Percentiles rank a stretch among this genome's conserved stretches.
Evolutionary conservation across 23 red algal species (phyloP).

Genomic region (Cyanidioschyzon merolae): DNA sequence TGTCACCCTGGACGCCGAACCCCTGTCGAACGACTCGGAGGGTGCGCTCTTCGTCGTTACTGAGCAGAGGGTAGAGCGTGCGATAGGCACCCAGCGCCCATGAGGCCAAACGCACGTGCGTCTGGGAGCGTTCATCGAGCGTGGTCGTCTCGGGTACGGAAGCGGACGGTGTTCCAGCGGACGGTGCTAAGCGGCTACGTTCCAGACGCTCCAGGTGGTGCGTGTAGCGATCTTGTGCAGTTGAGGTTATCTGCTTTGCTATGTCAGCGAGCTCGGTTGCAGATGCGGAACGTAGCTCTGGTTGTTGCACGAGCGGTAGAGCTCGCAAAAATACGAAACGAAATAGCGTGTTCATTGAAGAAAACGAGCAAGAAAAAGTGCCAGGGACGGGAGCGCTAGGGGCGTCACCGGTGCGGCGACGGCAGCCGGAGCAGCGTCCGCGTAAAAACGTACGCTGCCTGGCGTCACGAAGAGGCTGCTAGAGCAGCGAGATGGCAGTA

Average conservation of each 20-base stretch:
- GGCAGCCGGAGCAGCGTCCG: too few species aligned
- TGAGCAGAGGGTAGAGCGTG: slow-evolving; percentile 38
- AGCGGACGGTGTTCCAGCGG: neutral
- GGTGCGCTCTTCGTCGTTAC: slow-evolving; percentile 27
- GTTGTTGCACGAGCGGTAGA: neutral
- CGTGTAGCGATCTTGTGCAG: neutral
- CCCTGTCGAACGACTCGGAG: slow-evolving; percentile 36
- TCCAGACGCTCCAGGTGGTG: neutral
- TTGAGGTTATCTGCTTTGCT: neutral
- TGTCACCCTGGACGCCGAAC: slow-evolving; percentile 26
- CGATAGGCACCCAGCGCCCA: slow-evolving; percentile 62
- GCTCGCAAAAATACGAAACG: neutral
- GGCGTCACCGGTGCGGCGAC: too few species aligned
- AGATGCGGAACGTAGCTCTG: neutral
- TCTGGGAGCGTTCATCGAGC: slow-evolving; percentile 38
- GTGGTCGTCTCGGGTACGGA: neutral
- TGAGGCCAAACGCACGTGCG: slow-evolving; percentile 37
- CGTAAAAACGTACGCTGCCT: too few species aligned
- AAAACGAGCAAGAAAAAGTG: too few species aligned
- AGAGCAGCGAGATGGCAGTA: too few species aligned
- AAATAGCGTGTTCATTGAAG: neutral
- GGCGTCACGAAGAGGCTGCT: too few species aligned
- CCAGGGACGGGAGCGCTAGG: too few species aligned
- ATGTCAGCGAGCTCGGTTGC: neutral
- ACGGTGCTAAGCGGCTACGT: neutral